Base-by-base conservation (phyloP, 805 yeast genomes). In the Isabelozyma heimii region DNA sequence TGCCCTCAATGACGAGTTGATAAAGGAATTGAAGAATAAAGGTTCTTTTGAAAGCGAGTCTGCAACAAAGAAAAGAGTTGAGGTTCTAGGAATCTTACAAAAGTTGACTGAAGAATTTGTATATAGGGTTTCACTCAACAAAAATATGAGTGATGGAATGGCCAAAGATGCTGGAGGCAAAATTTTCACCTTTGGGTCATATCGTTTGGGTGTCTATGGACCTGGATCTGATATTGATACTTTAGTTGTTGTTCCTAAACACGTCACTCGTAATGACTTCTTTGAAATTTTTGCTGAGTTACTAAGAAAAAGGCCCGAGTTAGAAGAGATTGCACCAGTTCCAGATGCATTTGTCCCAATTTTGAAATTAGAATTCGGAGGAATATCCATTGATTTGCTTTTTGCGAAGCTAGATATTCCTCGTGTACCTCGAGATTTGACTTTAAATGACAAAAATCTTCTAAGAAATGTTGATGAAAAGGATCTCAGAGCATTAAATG, bases 181-280 rank as follows among this genome's bases (percentile, higher is more conserved):
- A 65, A 83, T 94, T n/a, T 94, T 91, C 65, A 91, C 97, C 0
- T 94, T 81, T 71, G 99, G 99, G 1, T 91, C 97, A 1, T 94
- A 91, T 61, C 77, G 97, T 53, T 71, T 94, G 41, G 99, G 99
- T 4, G 99, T 94, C 12, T 90, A 91, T 70, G 98, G 98, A 0
- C 98, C 98, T 0, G 98, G 99, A 0, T 87, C 96, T 0, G 99
- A 94, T 85, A 92, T 94, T 52, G 99, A 94, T 74, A 89, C 98
- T 0, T 72, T 94, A 42, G 89, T 94, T n/a, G 97, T 92, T 26
- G 97, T 89, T 14, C 99, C 99, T 1, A 94, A 92, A 59, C 98
- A 94, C 66, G 96, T 94, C 12, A 77, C 88, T 1, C 79, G 97
- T 54, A 94, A 88, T 24, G 94, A 91, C 66, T 94, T 92, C 63